A percentile compares a stretch with the other conserved stretches of the same genome.
phyloP scores from a whole-genome alignment of 2,329 filamentous ascomycete genomes.

The Hypoxylon sp. region DNA sequence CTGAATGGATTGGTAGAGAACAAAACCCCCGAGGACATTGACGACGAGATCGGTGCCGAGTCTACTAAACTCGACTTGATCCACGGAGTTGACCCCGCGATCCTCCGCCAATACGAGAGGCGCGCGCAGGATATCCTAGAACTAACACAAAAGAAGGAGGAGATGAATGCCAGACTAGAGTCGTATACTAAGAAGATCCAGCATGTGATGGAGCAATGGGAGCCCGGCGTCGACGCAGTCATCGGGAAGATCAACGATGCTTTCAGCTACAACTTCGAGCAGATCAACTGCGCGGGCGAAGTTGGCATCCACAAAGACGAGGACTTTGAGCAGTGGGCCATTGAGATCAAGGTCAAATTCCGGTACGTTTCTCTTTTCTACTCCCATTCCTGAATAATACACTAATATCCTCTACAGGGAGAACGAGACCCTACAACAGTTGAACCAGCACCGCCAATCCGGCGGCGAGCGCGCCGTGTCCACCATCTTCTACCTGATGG shows the following conservation, averaged over 20 bases:
- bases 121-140: conserved; percentile 79
- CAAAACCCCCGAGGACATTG: conserved; percentile 74
- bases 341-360: conserved; percentile 96
- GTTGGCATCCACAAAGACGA: conserved; percentile 90
- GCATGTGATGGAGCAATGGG: conserved; percentile 80
- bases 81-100: conserved; percentile 80
- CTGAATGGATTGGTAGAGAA: conserved; percentile 62
- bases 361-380: conserved; percentile 68
- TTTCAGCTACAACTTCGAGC: conserved; percentile 92
- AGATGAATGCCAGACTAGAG: conserved; percentile 69
- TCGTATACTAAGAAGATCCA: conserved; percentile 71
- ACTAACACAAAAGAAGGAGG: conserved; percentile 70
- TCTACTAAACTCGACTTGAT: conserved; percentile 84
- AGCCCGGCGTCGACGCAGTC: conserved; percentile 84
- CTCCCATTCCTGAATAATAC: conserved; percentile 19
- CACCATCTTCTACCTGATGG: conserved; percentile 99
- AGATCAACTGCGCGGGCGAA: conserved; percentile 94
- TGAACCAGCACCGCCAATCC: conserved; percentile 94
- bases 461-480: conserved; percentile 96
- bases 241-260: conserved; percentile 87
- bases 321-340: conserved; percentile 94
- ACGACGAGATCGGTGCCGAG: conserved; percentile 81
- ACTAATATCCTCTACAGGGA: conserved; percentile 65
- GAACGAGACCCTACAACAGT: conserved; percentile 84
- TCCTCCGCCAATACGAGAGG: conserved; percentile 83